phyloP scores from a whole-genome alignment of 2,329 filamentous ascomycete genomes.

The Pestalotiopsis fici region DNA sequence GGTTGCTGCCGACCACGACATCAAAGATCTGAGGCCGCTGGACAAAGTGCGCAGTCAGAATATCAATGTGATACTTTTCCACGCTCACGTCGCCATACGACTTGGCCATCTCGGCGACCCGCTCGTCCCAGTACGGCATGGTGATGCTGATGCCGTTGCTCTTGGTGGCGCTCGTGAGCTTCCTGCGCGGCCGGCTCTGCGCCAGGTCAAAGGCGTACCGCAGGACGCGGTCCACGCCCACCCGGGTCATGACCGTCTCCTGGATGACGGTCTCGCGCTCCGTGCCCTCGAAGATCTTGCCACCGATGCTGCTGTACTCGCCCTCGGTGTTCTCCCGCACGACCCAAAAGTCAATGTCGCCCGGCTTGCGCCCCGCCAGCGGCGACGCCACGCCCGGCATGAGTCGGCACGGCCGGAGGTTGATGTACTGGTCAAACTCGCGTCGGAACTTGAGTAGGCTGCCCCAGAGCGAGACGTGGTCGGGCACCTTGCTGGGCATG shows the following conservation, averaged over 20 bases:
- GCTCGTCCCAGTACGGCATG: conserved; percentile 67
- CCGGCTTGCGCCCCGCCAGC: conserved; percentile 50
- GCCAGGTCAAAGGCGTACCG: conserved; percentile 64
- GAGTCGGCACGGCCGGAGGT: conserved; percentile 64
- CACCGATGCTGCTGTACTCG: conserved; percentile 64
- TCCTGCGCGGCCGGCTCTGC: conserved; percentile 52
- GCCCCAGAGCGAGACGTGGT: conserved; percentile 68
- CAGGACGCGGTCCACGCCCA: conserved; percentile 58
- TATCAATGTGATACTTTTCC: conserved; percentile 67
- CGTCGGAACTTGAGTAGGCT: conserved; percentile 68
- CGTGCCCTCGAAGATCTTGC: conserved; percentile 57
- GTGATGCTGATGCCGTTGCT: conserved; percentile 65
- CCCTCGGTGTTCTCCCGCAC: conserved; percentile 66
- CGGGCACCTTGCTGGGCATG: conserved; percentile 54
- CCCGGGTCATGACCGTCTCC: conserved; percentile 61
- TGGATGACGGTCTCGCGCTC: conserved; percentile 62
- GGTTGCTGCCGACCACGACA: conserved; percentile 62
- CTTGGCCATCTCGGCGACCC: conserved; percentile 51
- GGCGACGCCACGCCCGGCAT: conserved; percentile 62
- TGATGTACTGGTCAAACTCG: conserved; percentile 69
- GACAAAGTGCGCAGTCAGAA: conserved; percentile 64
- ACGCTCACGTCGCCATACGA: conserved; percentile 57
- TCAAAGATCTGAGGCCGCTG: conserved; percentile 57
- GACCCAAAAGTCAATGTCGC: conserved; percentile 66
- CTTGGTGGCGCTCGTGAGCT: conserved; percentile 66